Percentiles rank a stretch among this genome's conserved stretches.
Evolutionary conservation across 768 basidiomycete genomes (phyloP).

Genomic region (Collybia mongolica): DNA sequence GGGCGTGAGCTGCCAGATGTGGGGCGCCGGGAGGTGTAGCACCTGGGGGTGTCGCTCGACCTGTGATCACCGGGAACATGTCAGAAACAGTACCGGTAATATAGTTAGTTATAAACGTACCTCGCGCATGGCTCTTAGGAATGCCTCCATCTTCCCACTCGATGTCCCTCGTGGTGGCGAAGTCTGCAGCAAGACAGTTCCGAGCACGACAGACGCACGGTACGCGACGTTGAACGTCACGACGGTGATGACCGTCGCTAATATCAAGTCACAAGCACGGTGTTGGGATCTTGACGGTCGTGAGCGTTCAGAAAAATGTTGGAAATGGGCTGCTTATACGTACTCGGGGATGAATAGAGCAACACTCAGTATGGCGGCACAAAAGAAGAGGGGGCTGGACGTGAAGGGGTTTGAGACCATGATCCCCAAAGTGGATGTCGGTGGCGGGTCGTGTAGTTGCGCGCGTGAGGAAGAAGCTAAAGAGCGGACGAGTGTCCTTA

Average conservation of each 20-base stretch:
- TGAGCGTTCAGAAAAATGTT: not conserved
- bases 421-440: conserved; percentile 31
- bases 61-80: conserved; percentile 28
- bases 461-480: conserved; percentile 35
- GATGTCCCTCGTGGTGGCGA: conserved; percentile 64
- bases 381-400: conserved; percentile 59
- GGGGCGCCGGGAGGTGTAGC: conserved; percentile 78
- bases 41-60: conserved; percentile 85
- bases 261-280: conserved; percentile 75
- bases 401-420: conserved; percentile 76
- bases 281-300: conserved; percentile 40
- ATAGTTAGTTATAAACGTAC: not conserved
- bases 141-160: conserved; percentile 74
- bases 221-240: conserved; percentile 85
- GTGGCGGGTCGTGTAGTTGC: conserved; percentile 28
- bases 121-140: conserved; percentile 44
- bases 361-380: conserved; percentile 51
- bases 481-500: conserved; percentile 46
- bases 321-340: conserved; percentile 24
- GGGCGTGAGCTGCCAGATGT: conserved; percentile 84
- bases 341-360: conserved; percentile 56
- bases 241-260: conserved; percentile 74
- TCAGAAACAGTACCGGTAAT: too few species aligned
- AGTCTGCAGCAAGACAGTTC: conserved; percentile 87
- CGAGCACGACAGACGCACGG: conserved; percentile 79